These are phyloP conservation scores for Ceratocystis papillata DNA, from an alignment of 2,329 filamentous ascomycete genomes.

Conservation along the genomic window DNA sequence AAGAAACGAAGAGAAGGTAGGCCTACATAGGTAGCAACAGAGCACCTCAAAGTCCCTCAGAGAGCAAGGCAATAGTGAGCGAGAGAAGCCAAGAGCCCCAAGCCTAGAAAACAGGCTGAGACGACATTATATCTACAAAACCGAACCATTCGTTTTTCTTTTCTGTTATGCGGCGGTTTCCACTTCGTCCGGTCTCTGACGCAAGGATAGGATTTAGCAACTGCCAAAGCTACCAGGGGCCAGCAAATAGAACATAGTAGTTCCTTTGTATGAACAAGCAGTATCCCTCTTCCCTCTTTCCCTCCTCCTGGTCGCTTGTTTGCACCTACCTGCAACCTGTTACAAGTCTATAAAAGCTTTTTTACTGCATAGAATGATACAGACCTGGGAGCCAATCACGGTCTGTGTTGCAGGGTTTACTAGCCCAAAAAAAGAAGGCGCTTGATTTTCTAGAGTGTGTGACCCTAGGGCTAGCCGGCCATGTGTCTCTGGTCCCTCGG, in stretches of 20 bases:
- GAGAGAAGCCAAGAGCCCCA: not conserved
- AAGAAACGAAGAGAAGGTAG: not conserved
- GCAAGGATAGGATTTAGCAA: constrained; percentile 7
- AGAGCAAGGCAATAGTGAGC: not conserved
- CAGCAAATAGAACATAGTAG: not conserved
- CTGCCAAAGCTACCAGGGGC: constrained; percentile 1
- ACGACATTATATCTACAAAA: not conserved
- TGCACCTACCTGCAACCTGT: constrained; percentile 1
- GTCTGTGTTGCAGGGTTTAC: not conserved
- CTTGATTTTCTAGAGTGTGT: not conserved
- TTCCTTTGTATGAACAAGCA: not conserved
- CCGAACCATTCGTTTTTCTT: not conserved
- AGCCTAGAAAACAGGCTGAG: not conserved
- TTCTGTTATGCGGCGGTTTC: not conserved
- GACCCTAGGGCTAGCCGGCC: not conserved
- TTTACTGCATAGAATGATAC: not conserved
- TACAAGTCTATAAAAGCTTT: not conserved
- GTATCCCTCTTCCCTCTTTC: not conserved
- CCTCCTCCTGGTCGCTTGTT: not conserved
- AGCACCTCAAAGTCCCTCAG: not conserved
- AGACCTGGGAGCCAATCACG: constrained; percentile 5
- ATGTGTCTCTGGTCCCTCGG: not conserved
- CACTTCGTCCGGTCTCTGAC: not conserved
- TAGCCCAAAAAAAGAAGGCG: not conserved
- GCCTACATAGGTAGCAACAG: not conserved